phyloP scores from a whole-genome alignment of 2,329 filamentous ascomycete species.

The Aspergillus intermedius region DNA sequence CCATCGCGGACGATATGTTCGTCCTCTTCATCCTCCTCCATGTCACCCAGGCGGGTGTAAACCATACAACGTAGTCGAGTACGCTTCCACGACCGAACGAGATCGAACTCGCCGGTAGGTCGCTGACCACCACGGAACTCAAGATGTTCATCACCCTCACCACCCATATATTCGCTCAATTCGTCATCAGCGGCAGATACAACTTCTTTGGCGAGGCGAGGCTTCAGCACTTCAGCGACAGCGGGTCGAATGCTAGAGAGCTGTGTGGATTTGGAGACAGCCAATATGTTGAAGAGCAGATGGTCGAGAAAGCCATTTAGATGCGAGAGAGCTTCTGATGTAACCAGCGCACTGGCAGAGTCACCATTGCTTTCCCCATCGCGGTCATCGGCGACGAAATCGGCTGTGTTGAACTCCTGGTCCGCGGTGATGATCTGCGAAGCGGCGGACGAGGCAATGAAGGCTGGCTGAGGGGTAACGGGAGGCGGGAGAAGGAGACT shows the following conservation, averaged over 20 bases:
- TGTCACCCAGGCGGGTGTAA: constrained; percentile 88
- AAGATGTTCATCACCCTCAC: constrained; percentile 66
- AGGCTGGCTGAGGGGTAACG: constrained; percentile 72
- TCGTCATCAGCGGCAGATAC: constrained; percentile 80
- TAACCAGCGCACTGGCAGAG: constrained; percentile 65
- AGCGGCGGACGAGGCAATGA: constrained; percentile 80
- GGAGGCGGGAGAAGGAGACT: constrained; percentile 59
- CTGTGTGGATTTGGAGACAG: constrained; percentile 68
- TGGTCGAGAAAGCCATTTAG: constrained; percentile 93
- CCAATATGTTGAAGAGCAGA: constrained; percentile 84
- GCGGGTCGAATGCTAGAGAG: constrained; percentile 71
- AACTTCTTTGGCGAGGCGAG: constrained; percentile 78
- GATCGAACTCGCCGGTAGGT: constrained; percentile 64
- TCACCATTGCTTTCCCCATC: constrained; percentile 60
- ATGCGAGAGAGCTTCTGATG: constrained; percentile 64
- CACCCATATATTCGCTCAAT: constrained; percentile 78
- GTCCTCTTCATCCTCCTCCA: constrained; percentile 97
- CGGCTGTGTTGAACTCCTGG: constrained; percentile 66
- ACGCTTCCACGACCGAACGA: constrained; percentile 91
- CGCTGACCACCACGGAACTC: constrained; percentile 49
- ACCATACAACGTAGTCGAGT: constrained; percentile 95
- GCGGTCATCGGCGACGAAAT: constrained; percentile 63
- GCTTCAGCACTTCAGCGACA: constrained; percentile 79
- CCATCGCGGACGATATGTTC: constrained; percentile 76
- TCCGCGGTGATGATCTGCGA: constrained; percentile 88